Base-by-base conservation (phyloP, 306 rosid genomes). In the Delonix regia region DNA sequence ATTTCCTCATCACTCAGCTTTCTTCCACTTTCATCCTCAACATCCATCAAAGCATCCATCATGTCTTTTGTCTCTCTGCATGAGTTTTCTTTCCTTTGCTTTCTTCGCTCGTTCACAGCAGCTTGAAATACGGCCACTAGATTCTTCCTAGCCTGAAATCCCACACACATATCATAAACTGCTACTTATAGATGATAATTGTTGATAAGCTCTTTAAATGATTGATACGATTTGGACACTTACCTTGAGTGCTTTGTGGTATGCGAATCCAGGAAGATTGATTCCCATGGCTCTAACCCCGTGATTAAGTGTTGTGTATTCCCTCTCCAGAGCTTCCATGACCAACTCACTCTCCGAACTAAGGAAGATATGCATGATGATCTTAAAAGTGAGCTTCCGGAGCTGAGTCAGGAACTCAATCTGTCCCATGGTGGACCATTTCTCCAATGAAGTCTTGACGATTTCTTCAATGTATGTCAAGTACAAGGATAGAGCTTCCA, bases 271-370 rank as follows among this genome's bases (percentile, higher is more conserved):
- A 4, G 99, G 99, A 83, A 94, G 16, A 65, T 92, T 89, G 33
- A 94, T 89, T 3, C 87, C 77, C 99, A 94, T 89, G 74, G 99
- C 93, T 81, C 99, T 88, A 42, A 94, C 88, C 59, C 97, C 99
- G 67, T 86, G 36, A 44, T 94, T 94, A 74, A 94, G 95, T 9
- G 66, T 22, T 3, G 94, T 94, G 38, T 92, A 94, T 55, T 92
- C 94, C 81, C 78, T 90, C 82, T 94, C 99, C 81, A 94, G 61
- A 64, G 87, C 91, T 38, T 86, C 93, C 95, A 89, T 82, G 1
- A 85, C 83, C 5, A 74, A 41, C 74, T 90, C 95, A 60, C 92
- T 87, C 80, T 85, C 99, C 0, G 95, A 82, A 87, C 97, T 87
- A 7, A 94, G 93, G 33, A 94, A 94, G 75, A 94, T 89, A 75